These are phyloP conservation scores for Pisolithus microcarpus DNA, from an alignment of 768 basidiomycete species.

Conservation along the genomic window DNA sequence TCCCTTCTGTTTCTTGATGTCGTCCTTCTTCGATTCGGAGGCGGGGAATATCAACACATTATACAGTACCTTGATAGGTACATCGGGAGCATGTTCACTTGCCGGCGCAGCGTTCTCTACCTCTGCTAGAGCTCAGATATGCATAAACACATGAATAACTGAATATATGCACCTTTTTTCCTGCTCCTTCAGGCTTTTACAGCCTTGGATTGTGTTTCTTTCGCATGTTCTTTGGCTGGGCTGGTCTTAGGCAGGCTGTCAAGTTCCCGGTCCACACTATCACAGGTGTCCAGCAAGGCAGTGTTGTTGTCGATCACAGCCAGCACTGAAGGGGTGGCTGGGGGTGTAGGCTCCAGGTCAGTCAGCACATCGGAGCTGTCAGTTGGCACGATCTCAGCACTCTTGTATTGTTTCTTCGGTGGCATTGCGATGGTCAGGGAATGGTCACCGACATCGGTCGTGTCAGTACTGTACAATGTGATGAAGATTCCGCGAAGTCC, in stretches of 20 bases:
- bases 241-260: neutral
- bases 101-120: neutral
- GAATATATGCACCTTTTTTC: constrained; percentile 4
- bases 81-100: neutral
- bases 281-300: neutral
- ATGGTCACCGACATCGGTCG: neutral
- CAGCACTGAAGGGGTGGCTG: no score
- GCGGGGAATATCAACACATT: constrained; percentile 1
- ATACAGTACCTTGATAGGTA: neutral
- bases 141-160: neutral
- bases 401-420: neutral
- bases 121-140: neutral
- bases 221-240: no score
- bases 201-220: no score
- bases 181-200: no score
- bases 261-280: constrained; percentile 1
- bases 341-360: no score
- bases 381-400: neutral
- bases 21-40: neutral
- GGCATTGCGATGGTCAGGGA: no score
- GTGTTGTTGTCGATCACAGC: neutral
- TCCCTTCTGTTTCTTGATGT: constrained; percentile 1
- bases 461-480: neutral
- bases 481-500: neutral
- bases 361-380: no score